Conservation (phyloP, 768 basidiomycete genomes). For the Amanita pseudoporphyria region DNA sequence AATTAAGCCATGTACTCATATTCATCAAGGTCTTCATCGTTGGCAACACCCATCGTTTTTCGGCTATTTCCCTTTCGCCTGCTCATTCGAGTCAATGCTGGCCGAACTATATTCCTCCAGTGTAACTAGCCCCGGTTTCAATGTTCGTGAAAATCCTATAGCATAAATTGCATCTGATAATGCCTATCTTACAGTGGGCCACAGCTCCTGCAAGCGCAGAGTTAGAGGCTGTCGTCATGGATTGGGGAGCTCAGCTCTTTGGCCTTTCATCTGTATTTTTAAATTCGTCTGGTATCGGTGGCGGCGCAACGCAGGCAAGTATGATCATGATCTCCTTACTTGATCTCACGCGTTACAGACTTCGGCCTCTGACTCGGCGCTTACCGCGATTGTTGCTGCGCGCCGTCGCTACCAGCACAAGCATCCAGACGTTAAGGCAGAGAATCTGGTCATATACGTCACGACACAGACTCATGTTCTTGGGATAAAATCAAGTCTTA, state of each 20-base stretch:
- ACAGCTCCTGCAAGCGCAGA: constrained; percentile 89
- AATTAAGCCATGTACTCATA: background rate
- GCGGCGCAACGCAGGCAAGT: no score
- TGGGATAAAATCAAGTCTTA: constrained; percentile 63
- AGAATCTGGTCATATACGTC: constrained; percentile 76
- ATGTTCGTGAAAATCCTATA: constrained; percentile 37
- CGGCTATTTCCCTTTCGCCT: constrained; percentile 76
- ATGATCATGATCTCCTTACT: no score
- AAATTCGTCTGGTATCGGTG: constrained; percentile 58
- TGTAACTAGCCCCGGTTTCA: constrained; percentile 80
- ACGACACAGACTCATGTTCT: constrained; percentile 89
- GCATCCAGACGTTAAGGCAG: no score
- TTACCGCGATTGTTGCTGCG: no score
- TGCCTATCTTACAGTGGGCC: constrained; percentile 52
- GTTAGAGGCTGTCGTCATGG: constrained; percentile 79
- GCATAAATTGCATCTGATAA: background rate
- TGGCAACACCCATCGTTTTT: constrained; percentile 94
- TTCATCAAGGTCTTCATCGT: constrained; percentile 57
- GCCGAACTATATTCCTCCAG: constrained; percentile 76
- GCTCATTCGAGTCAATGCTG: constrained; percentile 73
- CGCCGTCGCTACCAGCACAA: no score
- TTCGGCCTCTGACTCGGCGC: no score
- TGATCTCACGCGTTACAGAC: no score
- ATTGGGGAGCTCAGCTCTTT: constrained; percentile 82
- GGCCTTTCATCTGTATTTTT: constrained; percentile 61